These are phyloP conservation scores for Saturnispora zaruensis DNA, from an alignment of 805 yeast species.

Conservation along the genomic window DNA sequence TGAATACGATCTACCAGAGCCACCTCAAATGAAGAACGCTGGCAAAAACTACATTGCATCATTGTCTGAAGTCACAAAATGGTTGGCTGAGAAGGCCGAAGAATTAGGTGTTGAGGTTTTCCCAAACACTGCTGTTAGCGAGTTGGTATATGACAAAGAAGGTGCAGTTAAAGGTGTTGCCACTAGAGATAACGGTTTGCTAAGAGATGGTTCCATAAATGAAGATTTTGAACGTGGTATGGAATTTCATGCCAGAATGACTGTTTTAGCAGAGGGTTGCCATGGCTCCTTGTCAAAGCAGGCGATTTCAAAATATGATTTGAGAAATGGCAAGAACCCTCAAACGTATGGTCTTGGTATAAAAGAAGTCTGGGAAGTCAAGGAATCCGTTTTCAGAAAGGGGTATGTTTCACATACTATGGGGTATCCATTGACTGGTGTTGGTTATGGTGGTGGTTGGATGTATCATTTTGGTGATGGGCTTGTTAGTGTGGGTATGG, in stretches of 20 bases:
- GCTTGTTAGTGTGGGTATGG: constrained; percentile 86
- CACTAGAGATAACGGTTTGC: constrained; percentile 85
- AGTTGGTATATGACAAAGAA: constrained; percentile 55
- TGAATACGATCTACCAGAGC: constrained; percentile 77
- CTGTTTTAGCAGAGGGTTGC: constrained; percentile 96
- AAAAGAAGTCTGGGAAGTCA: constrained; percentile 95
- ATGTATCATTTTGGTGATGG: constrained; percentile 95
- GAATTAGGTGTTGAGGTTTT: constrained; percentile 90
- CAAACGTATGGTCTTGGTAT: constrained; percentile 96
- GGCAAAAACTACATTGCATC: constrained; percentile 82
- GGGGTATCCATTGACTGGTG: constrained; percentile 74
- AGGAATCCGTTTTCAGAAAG: constrained; percentile 65
- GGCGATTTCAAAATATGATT: constrained; percentile 55
- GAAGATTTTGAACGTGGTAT: constrained; percentile 83
- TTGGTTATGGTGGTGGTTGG: constrained; percentile 93
- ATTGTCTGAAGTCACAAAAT: constrained; percentile 68
- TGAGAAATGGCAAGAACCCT: constrained; percentile 55
- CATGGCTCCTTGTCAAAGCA: constrained; percentile 88
- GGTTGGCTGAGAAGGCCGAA: constrained; percentile 83
- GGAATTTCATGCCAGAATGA: constrained; percentile 89
- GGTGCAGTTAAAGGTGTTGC: constrained; percentile 79
- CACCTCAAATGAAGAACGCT: constrained; percentile 79
- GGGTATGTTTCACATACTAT: constrained; percentile 82
- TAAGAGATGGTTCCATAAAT: constrained; percentile 53
- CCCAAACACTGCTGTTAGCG: constrained; percentile 82